Evolutionary conservation across 306 rosid genomes (phyloP).

Genomic region (Cicer bijugum): DNA sequence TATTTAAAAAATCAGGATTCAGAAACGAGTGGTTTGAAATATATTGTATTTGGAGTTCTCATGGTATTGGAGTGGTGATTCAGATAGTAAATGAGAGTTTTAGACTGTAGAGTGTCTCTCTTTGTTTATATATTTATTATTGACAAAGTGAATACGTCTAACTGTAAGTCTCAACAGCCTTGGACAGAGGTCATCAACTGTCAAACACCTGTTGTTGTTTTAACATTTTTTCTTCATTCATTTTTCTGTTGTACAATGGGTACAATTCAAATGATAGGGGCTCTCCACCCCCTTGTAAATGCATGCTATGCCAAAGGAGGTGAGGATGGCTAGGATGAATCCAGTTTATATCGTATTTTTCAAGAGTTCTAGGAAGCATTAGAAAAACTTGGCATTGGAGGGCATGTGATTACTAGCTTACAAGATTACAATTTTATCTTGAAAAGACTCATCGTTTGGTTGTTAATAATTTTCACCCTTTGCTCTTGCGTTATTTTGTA

Average conservation of each 20-base stretch:
- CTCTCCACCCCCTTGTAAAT: not conserved
- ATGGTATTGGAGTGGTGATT: no score
- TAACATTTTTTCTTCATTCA: no score
- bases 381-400: conserved; percentile 7
- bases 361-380: conserved; percentile 11
- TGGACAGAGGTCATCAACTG: no score
- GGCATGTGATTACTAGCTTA: not conserved
- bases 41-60: no score
- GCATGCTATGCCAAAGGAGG: conserved; percentile 8
- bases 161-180: no score
- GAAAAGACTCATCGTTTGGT: not conserved
- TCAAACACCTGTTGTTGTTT: no score
- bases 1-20: no score
- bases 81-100: no score
- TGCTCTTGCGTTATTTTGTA: not conserved
- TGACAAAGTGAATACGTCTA: no score
- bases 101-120: no score
- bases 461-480: not conserved
- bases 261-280: not conserved
- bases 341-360: conserved; percentile 4
- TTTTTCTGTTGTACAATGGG: not conserved
- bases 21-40: no score
- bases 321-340: not conserved
- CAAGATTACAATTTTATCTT: not conserved
- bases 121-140: no score